These are phyloP conservation scores for Leccinum angustisporum DNA, from an alignment of 1,284 basidiomycete genomes.

Conservation along the genomic window DNA sequence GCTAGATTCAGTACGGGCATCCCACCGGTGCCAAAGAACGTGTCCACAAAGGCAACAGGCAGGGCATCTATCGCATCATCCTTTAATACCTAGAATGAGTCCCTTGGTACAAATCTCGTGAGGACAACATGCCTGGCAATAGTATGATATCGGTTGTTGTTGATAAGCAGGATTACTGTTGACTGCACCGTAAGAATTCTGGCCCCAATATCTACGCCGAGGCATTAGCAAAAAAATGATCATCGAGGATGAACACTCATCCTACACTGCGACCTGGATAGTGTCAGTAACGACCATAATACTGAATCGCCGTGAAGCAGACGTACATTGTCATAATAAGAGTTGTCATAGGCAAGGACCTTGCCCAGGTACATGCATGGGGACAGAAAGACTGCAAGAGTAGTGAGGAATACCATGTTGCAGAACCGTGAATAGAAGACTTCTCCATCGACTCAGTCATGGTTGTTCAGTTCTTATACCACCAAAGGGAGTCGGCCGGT, in stretches of 20 bases:
- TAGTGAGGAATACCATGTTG: constrained; percentile 16
- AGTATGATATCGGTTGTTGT: constrained; percentile 34
- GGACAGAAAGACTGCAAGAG: constrained; percentile 4
- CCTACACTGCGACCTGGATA: constrained; percentile 53
- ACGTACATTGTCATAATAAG: constrained; percentile 61
- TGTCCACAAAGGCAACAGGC: constrained; percentile 60
- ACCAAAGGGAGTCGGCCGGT: constrained; percentile 1
- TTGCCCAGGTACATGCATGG: constrained; percentile 18
- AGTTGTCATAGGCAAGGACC: constrained; percentile 48
- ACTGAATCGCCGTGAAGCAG: background rate
- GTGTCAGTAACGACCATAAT: background rate
- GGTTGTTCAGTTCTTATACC: constrained; percentile 24
- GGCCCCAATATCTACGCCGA: constrained; percentile 31
- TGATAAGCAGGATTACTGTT: constrained; percentile 14
- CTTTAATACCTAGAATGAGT: constrained; percentile 42
- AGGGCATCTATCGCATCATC: constrained; percentile 38
- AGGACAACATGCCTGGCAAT: constrained; percentile 22
- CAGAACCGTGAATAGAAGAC: constrained; percentile 1
- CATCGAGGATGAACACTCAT: constrained; percentile 4
- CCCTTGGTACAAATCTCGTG: constrained; percentile 26
- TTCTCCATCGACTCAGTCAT: constrained; percentile 1
- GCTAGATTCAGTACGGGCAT: constrained; percentile 62
- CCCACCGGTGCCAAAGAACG: constrained; percentile 55
- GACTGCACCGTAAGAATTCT: constrained; percentile 29
- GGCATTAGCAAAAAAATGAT: constrained; percentile 9